phyloP scores from a whole-genome alignment of 2,329 filamentous ascomycete genomes.

The Penicillium sp. region DNA sequence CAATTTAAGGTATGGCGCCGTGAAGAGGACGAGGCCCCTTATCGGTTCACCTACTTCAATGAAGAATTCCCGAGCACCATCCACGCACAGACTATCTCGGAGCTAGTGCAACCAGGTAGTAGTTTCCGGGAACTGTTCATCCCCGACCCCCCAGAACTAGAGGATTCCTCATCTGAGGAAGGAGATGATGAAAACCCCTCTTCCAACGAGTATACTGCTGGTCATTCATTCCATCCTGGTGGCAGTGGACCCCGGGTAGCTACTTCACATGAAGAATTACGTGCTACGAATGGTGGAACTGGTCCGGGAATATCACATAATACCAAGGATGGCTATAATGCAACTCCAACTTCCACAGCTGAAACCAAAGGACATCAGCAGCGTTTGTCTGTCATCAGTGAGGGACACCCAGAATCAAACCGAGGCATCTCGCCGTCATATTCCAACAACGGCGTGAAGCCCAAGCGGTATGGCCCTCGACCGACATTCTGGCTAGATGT shows the following conservation, averaged over 20 bases:
- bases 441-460: conserved; percentile 22
- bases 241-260: conserved; percentile 11
- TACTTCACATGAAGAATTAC: conserved; percentile 9
- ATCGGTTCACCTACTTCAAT: conserved; percentile 98
- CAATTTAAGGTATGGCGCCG: conserved; percentile 80
- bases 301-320: neutral
- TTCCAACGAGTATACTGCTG: conserved; percentile 15
- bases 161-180: conserved; percentile 70
- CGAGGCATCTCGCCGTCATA: conserved; percentile 26
- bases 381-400: conserved; percentile 38
- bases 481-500: conserved; percentile 98
- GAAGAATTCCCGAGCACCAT: conserved; percentile 95
- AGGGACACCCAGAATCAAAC: conserved; percentile 32
- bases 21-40: conserved; percentile 85
- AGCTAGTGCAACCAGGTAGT: conserved; percentile 80
- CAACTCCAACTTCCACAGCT: neutral
- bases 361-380: conserved; percentile 25
- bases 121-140: conserved; percentile 87
- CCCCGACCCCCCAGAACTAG: conserved; percentile 76
- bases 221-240: conserved; percentile 1
- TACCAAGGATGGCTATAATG: conserved; percentile 13
- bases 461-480: conserved; percentile 69
- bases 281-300: neutral
- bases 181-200: conserved; percentile 43
- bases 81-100: conserved; percentile 92